Base-by-base conservation (phyloP, 2,329 filamentous ascomycete genomes). In the Sporothrix pseudoabietina region DNA sequence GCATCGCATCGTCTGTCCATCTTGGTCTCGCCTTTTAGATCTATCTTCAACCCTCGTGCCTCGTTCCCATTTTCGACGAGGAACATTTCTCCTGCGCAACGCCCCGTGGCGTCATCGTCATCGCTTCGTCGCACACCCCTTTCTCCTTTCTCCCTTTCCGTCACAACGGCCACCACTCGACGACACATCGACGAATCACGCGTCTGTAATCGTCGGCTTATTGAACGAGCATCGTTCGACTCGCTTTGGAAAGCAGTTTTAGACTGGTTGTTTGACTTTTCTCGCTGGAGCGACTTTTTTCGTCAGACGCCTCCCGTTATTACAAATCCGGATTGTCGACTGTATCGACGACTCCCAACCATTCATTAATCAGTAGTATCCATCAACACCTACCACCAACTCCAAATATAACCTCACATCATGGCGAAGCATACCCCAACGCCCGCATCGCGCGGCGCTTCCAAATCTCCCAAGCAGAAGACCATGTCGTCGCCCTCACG, bases 381-480 rank as follows among this genome's bases (percentile, higher is more conserved):
- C 26, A 32, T 59, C 4, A 26, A 26, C 26, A 57, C 61, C 47
- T 41, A 54, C 39, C 57, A 57, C 22, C 66, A 41, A 35, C 59
- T 32, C 49, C 16, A 32, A 32, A 30, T 26, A 39, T 57, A 22
- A 26, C 30, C 44, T 30, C 26, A 49, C 83, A 83, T 83, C 81
- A 85, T 86, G 84, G 84, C 81, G 79, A 82, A 82, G 81, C 82
- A 84, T 77, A 70, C 69, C 9, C 79, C 83, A 77, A 79, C 79
- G 76, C 79, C 80, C 79, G 78, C 81, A 76, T 79, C 79, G 75
- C 78, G 80, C 79, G 83, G 80, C 80, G 81, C 82, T 78, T 83
- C 84, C 76, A 85, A 85, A 80, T 86, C 85, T 77, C 85, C 85
- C 76, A 84, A 84, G 78, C 82, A 82, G 74, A 79, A 82, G 75